phyloP scores from a whole-genome alignment of 2,329 filamentous ascomycete species.

The Ophioceras dolichostomum region DNA sequence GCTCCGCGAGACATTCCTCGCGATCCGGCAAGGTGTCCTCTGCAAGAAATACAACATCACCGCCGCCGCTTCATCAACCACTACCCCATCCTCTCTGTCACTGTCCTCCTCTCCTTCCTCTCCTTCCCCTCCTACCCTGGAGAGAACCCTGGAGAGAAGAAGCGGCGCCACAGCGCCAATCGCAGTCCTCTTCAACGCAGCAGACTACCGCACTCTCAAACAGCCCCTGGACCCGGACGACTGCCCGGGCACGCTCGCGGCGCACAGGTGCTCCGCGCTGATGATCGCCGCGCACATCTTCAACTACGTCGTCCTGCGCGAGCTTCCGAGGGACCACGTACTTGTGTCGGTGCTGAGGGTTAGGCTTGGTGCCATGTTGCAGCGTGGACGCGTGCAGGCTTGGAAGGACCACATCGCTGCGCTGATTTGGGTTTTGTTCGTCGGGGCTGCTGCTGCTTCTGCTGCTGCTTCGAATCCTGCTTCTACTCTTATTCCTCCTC shows the following conservation, averaged over 20 bases:
- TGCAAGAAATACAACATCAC: background rate
- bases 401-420: background rate
- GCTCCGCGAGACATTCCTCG: background rate
- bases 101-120: too few species aligned
- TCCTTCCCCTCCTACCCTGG: too few species aligned
- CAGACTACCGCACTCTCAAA: background rate
- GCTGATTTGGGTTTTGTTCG: background rate
- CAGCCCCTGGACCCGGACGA: background rate
- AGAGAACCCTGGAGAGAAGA: too few species aligned
- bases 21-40: background rate
- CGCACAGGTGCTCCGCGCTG: background rate
- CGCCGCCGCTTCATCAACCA: too few species aligned
- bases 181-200: background rate
- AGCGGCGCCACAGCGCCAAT: background rate
- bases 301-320: background rate
- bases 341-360: background rate
- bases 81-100: too few species aligned
- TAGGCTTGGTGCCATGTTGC: background rate
- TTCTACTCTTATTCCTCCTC: too few species aligned
- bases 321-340: background rate
- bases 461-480: too few species aligned
- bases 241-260: background rate
- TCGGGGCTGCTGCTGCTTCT: too few species aligned
- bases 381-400: background rate
- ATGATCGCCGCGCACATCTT: background rate